These are phyloP conservation scores for Reutealis trisperma DNA, from an alignment of 345 rosid species.

Conservation along the genomic window DNA sequence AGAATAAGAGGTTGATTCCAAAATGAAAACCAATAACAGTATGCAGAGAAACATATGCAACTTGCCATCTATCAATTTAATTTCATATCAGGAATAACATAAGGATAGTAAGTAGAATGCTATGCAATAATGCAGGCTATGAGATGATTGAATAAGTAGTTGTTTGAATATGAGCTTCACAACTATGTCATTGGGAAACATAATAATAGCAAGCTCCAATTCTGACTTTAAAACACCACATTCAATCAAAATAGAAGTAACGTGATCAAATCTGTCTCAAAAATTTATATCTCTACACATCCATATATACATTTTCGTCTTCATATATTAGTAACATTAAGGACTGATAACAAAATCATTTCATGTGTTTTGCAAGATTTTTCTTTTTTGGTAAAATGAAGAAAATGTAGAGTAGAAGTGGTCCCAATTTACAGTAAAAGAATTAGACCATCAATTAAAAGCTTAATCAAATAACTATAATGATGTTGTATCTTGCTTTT, in stretches of 20 bases:
- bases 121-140: neutral
- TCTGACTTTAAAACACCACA: no score
- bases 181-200: slow-evolving; percentile 93
- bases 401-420: no score
- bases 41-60: neutral
- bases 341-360: no score
- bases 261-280: slow-evolving; percentile 62
- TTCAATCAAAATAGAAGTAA: slow-evolving; percentile 88
- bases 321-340: no score
- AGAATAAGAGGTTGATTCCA: neutral
- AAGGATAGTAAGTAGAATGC: neutral
- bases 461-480: no score
- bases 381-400: no score
- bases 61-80: neutral
- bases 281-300: slow-evolving; percentile 72
- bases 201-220: slow-evolving; percentile 83
- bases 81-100: neutral
- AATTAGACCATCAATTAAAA: no score
- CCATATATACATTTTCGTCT: no score
- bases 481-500: no score
- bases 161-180: slow-evolving; percentile 95
- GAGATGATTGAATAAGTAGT: neutral
- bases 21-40: neutral
- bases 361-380: no score
- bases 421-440: no score